Evolutionary conservation across 78 protist species (phyloP).

Genomic region (Planoprotostelium fungivorum): DNA sequence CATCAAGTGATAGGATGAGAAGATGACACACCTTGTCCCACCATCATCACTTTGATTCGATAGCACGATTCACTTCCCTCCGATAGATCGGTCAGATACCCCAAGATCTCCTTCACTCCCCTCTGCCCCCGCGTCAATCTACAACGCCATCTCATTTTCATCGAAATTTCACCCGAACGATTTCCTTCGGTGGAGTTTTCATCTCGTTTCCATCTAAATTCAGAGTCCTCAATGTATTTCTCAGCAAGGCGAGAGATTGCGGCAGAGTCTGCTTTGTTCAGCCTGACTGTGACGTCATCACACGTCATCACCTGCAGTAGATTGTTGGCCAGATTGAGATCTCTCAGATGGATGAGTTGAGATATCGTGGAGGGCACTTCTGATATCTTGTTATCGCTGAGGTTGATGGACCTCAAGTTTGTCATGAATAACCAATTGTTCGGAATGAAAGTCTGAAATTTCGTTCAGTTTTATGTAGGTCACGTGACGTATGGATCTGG

Average conservation of each 20-base stretch:
- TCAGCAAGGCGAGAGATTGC: not conserved
- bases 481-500: no score
- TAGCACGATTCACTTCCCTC: slow-evolving; percentile 32
- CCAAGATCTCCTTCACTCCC: slow-evolving; percentile 25
- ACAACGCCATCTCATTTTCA: not conserved
- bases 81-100: slow-evolving; percentile 35
- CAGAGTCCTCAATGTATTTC: not conserved
- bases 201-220: slow-evolving; percentile 34
- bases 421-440: not conserved
- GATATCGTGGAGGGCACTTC: slow-evolving; percentile 28
- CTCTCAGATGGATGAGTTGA: not conserved
- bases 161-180: not conserved
- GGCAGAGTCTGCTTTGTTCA: not conserved
- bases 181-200: slow-evolving; percentile 58
- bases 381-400: slow-evolving; percentile 24
- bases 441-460: not conserved
- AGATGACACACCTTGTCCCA: slow-evolving; percentile 19
- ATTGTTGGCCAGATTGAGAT: slow-evolving; percentile 16
- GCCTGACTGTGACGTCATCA: not conserved
- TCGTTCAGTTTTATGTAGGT: not conserved
- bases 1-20: no score
- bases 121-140: not conserved
- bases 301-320: not conserved
- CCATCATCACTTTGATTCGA: slow-evolving; percentile 54
- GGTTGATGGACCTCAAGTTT: not conserved